phyloP scores from a whole-genome alignment of 1,139 yeast genomes.

The Arxiozyma heterogenica region DNA sequence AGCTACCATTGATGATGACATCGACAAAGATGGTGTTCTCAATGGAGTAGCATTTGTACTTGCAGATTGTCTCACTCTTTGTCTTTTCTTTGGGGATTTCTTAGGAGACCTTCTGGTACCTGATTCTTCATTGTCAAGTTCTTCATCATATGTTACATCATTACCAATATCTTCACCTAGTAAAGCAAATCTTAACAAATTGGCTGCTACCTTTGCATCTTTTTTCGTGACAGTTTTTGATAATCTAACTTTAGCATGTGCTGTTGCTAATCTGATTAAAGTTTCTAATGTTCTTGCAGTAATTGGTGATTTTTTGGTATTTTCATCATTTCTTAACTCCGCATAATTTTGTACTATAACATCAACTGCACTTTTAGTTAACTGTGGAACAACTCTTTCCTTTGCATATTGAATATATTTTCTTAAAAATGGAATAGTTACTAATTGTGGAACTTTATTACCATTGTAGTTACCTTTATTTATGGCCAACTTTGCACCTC shows the following conservation, averaged over 20 bases:
- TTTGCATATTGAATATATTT: slow-evolving; percentile 93
- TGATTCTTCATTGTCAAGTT: slow-evolving; percentile 17
- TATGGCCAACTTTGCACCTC: slow-evolving; percentile 49
- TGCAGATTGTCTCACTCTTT: slow-evolving; percentile 14
- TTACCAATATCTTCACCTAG: slow-evolving; percentile 38
- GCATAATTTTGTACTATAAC: slow-evolving; percentile 76
- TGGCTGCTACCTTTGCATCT: slow-evolving; percentile 85
- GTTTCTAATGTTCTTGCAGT: slow-evolving; percentile 98
- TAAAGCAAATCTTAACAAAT: slow-evolving; percentile 72
- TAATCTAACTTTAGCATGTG: slow-evolving; percentile 90
- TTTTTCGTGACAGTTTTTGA: slow-evolving; percentile 62
- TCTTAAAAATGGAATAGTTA: slow-evolving; percentile 78
- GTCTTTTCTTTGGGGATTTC: slow-evolving; percentile 30
- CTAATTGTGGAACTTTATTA: slow-evolving; percentile 47
- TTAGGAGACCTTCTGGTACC: slow-evolving; percentile 22
- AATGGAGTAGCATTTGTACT: slow-evolving; percentile 17
- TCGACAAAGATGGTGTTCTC: slow-evolving; percentile 14
- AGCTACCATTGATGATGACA: slow-evolving; percentile 8
- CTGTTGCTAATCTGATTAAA: slow-evolving; percentile 86
- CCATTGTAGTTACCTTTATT: slow-evolving; percentile 32
- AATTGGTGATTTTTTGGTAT: slow-evolving; percentile 82
- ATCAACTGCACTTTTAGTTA: slow-evolving; percentile 71
- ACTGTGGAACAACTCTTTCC: slow-evolving; percentile 73
- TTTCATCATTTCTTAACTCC: slow-evolving; percentile 73
- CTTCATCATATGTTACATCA: slow-evolving; percentile 27